Percentiles rank a stretch among this genome's conserved stretches.
Conservation (phyloP, 2,329 filamentous ascomycete genomes). For the Fusarium camptoceras region DNA sequence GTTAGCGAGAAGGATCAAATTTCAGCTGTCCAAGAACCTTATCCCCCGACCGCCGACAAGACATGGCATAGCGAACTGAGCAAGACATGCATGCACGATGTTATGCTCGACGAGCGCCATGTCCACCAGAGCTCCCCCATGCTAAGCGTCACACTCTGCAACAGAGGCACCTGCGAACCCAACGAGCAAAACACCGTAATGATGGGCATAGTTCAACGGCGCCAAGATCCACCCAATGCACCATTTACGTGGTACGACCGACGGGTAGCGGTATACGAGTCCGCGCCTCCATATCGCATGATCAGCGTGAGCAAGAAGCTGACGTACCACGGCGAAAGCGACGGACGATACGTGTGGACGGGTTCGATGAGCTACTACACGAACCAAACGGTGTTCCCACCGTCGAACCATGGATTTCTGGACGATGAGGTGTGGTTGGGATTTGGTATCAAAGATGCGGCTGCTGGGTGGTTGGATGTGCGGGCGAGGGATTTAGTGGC, state of each 20-base stretch:
- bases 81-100: conserved; percentile 38
- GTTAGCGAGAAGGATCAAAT: conserved; percentile 1
- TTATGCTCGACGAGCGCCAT: conserved; percentile 24
- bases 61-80: conserved; percentile 30
- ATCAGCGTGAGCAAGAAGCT: conserved; percentile 41
- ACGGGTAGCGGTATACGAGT: conserved; percentile 34
- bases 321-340: conserved; percentile 39
- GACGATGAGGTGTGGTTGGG: conserved; percentile 42
- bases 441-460: conserved; percentile 38
- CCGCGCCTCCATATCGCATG: conserved; percentile 36
- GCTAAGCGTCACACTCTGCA: conserved; percentile 38
- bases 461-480: conserved; percentile 40
- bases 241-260: conserved; percentile 38
- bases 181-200: conserved; percentile 34
- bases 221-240: conserved; percentile 18
- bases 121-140: conserved; percentile 42
- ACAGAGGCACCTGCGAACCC: conserved; percentile 33
- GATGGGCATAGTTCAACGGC: conserved; percentile 38
- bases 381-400: conserved; percentile 23
- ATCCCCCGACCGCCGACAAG: conserved; percentile 2
- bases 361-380: conserved; percentile 37
- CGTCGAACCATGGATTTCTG: conserved; percentile 34
- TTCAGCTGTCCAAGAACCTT: conserved; percentile 34
- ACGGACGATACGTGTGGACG: conserved; percentile 35
- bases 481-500: conserved; percentile 31